These are phyloP conservation scores for Nematodospora anomalae DNA, from an alignment of 1,139 yeast species.

Conservation along the genomic window DNA sequence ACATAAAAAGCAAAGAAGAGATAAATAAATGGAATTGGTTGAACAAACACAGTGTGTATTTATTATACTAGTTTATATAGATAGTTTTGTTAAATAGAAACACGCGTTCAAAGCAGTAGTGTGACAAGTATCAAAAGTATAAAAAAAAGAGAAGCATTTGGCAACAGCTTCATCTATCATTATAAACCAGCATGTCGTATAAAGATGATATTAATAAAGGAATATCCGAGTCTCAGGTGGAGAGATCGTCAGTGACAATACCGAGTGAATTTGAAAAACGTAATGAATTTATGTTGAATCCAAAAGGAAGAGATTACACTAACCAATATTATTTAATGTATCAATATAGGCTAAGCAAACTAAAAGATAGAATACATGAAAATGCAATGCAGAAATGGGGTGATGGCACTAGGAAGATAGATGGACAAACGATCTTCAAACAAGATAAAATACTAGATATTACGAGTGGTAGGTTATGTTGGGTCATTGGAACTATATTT, in stretches of 20 bases:
- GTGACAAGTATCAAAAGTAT: too few species aligned
- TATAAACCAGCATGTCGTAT: conserved; percentile 1
- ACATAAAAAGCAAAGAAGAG: conserved; percentile 50
- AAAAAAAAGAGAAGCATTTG: not conserved
- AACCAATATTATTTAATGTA: conserved; percentile 78
- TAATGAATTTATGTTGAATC: conserved; percentile 19
- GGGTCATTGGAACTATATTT: conserved; percentile 90
- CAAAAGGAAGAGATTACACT: conserved; percentile 50
- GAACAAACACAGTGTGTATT: too few species aligned
- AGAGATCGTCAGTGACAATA: not conserved
- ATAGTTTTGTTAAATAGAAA: too few species aligned
- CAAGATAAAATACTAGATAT: conserved; percentile 78
- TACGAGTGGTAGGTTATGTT: conserved; percentile 64
- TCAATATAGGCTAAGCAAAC: conserved; percentile 55
- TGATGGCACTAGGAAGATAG: conserved; percentile 39
- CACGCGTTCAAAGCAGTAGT: too few species aligned
- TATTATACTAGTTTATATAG: too few species aligned
- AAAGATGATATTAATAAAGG: conserved; percentile 2
- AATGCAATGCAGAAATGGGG: conserved; percentile 49
- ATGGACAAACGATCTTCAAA: conserved; percentile 33
- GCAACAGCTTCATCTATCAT: not conserved
- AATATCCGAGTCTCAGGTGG: not conserved
- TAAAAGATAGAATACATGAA: conserved; percentile 55
- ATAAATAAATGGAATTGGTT: conserved; percentile 14
- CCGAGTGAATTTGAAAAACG: conserved; percentile 7